Evolutionary conservation across 768 basidiomycete genomes (phyloP).

Genomic region (Termitomyces bulborhizus): DNA sequence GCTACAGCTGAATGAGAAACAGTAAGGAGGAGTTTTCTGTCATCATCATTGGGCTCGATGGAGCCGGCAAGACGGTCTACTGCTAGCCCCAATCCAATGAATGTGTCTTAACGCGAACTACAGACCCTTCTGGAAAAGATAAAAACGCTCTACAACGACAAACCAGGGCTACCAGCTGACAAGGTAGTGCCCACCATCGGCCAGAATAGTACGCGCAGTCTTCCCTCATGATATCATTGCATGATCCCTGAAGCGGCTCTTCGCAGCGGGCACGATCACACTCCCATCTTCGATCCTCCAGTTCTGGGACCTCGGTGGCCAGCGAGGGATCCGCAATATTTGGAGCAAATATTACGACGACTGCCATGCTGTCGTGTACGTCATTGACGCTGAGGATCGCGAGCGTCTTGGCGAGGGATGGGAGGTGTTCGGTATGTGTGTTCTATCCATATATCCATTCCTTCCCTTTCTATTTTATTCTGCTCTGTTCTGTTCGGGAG

Average conservation of each 20-base stretch:
- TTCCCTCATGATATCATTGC: not conserved
- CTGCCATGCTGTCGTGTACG: conserved; percentile 94
- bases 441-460: not conserved
- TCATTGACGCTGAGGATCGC: conserved; percentile 89
- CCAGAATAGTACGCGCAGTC: conserved; percentile 76
- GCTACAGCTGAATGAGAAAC: not conserved
- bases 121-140: conserved; percentile 90
- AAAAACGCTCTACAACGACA: conserved; percentile 86
- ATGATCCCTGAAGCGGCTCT: not conserved
- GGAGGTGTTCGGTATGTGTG: conserved; percentile 87
- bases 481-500: not conserved
- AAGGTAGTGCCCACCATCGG: conserved; percentile 97
- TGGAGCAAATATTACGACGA: conserved; percentile 96
- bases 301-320: conserved; percentile 97
- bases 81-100: not conserved
- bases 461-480: conserved; percentile 1
- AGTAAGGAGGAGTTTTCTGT: conserved; percentile 91
- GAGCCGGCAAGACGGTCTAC: conserved; percentile 86
- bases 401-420: conserved; percentile 90
- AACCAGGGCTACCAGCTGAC: conserved; percentile 81
- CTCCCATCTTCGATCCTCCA: conserved; percentile 91
- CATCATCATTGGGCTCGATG: conserved; percentile 90
- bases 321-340: conserved; percentile 87
- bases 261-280: conserved; percentile 76
- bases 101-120: conserved; percentile 2